Conservation (phyloP, 2,329 filamentous ascomycete genomes). For the Neopestalotiopsis clavispora region DNA sequence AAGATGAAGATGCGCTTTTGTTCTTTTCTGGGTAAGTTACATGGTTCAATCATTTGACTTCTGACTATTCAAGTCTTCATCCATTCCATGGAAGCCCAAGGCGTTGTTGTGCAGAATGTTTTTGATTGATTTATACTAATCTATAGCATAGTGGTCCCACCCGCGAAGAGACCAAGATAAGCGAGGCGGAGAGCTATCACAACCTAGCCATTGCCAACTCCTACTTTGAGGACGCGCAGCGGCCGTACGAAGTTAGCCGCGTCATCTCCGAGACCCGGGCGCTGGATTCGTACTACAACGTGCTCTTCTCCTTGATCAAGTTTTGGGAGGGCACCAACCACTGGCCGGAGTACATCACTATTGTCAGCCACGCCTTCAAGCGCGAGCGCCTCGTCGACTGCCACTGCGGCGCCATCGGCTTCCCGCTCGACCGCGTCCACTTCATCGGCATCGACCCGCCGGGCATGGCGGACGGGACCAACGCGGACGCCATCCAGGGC, state of each 20-base stretch:
- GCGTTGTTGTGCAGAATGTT: neutral
- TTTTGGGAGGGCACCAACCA: constrained; percentile 54
- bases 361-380: constrained; percentile 76
- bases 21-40: constrained; percentile 72
- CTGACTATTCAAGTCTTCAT: neutral
- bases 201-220: constrained; percentile 52
- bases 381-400: constrained; percentile 62
- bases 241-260: constrained; percentile 28
- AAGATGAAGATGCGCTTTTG: constrained; percentile 56
- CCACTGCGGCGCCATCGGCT: constrained; percentile 68
- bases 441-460: constrained; percentile 72
- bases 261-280: constrained; percentile 72
- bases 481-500: constrained; percentile 47
- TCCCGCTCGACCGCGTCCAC: constrained; percentile 46
- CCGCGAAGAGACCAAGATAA: constrained; percentile 56
- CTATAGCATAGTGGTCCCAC: constrained; percentile 61
- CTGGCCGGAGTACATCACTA: constrained; percentile 64
- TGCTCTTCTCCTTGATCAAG: constrained; percentile 72
- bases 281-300: constrained; percentile 85
- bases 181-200: constrained; percentile 69
- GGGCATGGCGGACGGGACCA: constrained; percentile 41
- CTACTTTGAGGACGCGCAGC: constrained; percentile 47
- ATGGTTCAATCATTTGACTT: neutral
- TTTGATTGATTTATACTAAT: neutral
- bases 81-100: too few relatives aligned